phyloP scores from a whole-genome alignment of 345 rosid genomes.

The Arabidopsis suecica region DNA sequence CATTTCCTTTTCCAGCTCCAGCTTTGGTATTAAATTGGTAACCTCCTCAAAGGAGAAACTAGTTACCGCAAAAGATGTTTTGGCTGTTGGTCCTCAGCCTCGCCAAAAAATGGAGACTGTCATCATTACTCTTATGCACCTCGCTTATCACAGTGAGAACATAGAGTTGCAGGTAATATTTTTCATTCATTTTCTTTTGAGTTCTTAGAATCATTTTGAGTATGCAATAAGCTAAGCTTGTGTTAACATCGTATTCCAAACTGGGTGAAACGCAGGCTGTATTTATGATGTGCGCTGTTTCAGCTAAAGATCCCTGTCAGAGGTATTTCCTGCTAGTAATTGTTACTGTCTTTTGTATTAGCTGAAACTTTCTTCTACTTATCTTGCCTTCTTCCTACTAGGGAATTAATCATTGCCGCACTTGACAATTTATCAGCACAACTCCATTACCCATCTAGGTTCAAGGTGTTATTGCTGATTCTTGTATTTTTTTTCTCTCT shows the following conservation, averaged over 20 bases:
- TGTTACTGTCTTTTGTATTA: slow-evolving; percentile 6
- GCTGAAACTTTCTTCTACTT: slow-evolving; percentile 22
- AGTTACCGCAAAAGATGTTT: slow-evolving; percentile 72
- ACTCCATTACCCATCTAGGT: slow-evolving; percentile 74
- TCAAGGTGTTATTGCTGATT: slow-evolving; percentile 58
- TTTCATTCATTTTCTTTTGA: slow-evolving; percentile 11
- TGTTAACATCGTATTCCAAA: slow-evolving; percentile 25
- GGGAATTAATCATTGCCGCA: slow-evolving; percentile 72
- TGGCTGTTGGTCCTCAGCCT: slow-evolving; percentile 82
- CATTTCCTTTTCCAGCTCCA: slow-evolving; percentile 59
- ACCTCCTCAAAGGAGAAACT: slow-evolving; percentile 65
- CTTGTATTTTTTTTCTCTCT: slow-evolving; percentile 21
- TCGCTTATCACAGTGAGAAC: slow-evolving; percentile 86
- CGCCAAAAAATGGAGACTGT: slow-evolving; percentile 69
- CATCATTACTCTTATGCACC: slow-evolving; percentile 82
- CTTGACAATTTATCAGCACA: slow-evolving; percentile 75
- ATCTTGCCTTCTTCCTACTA: slow-evolving; percentile 47
- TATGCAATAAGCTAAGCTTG: slow-evolving; percentile 11
- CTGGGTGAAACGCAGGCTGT: slow-evolving; percentile 66
- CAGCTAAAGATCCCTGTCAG: slow-evolving; percentile 80
- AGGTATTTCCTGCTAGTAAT: slow-evolving; percentile 56
- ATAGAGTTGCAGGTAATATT: slow-evolving; percentile 77
- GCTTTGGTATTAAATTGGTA: slow-evolving; percentile 75
- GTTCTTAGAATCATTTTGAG: slow-evolving; percentile 7
- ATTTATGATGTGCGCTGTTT: slow-evolving; percentile 82